Evolutionary conservation across 140 eudicot genomes (phyloP), one percentile per base, ranked within the genome.

Genomic region (Erigeron philadelphicus): DNA sequence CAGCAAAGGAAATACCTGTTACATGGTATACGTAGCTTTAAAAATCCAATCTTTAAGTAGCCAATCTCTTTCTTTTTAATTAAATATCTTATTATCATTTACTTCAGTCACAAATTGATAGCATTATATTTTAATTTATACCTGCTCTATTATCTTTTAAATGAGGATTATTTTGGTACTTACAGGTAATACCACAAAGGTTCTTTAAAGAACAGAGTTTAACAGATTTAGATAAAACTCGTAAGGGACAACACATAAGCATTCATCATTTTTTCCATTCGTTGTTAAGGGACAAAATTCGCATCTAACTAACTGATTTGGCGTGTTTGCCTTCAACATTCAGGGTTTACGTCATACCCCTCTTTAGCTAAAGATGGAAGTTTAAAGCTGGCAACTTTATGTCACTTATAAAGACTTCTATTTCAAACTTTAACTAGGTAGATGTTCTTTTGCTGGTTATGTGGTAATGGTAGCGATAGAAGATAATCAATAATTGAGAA

Each of bases 1-100:
- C 75, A 94, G 72, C 82, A 85, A 78, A 4, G 91, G 99, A 57
- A 94, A 94, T 18, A 94, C 89, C 99, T 94, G 88, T 79, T 80
- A 52, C 73, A 75, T 55, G 63, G 63, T 8, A 38, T 9, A 58
- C 64, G 15, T 64, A 35, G 64, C 60, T 15, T 15, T 40, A 41
- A 41, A 23, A 61, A 25, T 67, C 70, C 70, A 61, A 10, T 61
- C 58, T 61, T 16, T 61, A 21, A 21, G 25, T 21, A 57, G 21
- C 23, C 17, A 44, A 19, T 55, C 19, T 73, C n/a, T 41, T 63
- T 45, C 46, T 15, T 18, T 16, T 56, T 66, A 46, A 66, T 44
- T 35, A 52, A 35, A 17, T 46, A 16, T 23, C 38, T 74, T 31
- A 31, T 31, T 31, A 1, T 31, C 1, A 21, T 31, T 31, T 31